A percentile compares a stretch with the other conserved stretches of the same genome.
Evolutionary conservation across 2,329 filamentous ascomycete genomes (phyloP).

Genomic region (Parasarocladium wereldwijsianum): DNA sequence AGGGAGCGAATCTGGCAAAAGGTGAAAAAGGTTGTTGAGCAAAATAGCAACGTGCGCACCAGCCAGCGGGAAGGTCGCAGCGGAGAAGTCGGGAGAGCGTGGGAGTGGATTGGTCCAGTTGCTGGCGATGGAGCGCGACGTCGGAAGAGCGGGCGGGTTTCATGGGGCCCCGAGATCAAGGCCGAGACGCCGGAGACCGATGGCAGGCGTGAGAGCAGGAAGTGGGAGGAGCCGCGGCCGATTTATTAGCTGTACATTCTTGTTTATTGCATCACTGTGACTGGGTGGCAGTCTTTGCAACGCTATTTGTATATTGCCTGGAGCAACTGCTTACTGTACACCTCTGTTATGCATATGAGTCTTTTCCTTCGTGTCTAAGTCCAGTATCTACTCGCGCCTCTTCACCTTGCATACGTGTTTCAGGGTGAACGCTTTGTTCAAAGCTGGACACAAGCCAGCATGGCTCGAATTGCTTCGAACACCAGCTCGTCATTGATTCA

Average conservation of each 20-base stretch:
- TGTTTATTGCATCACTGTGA: conserved; percentile 1
- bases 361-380: too few species aligned
- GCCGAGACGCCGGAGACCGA: conserved; percentile 17
- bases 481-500: too few species aligned
- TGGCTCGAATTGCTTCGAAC: too few species aligned
- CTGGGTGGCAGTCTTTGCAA: too few species aligned
- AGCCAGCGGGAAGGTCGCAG: conserved; percentile 52
- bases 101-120: conserved; percentile 55
- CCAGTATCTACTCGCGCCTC: too few species aligned
- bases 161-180: conserved; percentile 25
- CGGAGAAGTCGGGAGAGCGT: conserved; percentile 50
- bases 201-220: conserved; percentile 15
- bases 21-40: conserved; percentile 75
- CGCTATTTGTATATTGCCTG: too few species aligned
- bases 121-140: conserved; percentile 28
- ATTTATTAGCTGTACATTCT: conserved; percentile 19
- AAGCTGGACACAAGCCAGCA: too few species aligned
- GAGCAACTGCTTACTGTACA: too few species aligned
- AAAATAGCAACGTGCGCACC: conserved; percentile 80
- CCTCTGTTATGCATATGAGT: too few species aligned
- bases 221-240: conserved; percentile 27
- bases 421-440: too few species aligned
- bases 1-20: conserved; percentile 73
- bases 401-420: too few species aligned
- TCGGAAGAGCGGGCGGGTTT: conserved; percentile 37